phyloP scores from a whole-genome alignment of 2,329 filamentous ascomycete genomes.

The Botryotinia calthae region DNA sequence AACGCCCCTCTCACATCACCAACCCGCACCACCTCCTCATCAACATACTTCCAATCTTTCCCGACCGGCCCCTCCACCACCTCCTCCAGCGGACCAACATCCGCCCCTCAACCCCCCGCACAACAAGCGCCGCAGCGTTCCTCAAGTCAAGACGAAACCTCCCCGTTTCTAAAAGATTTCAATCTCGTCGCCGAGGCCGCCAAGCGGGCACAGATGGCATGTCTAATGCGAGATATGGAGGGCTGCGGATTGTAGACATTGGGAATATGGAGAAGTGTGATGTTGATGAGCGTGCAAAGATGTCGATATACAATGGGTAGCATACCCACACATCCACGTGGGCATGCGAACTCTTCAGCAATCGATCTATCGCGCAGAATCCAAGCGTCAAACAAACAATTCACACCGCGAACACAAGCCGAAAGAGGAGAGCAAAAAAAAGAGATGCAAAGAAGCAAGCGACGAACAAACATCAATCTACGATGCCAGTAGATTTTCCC shows the following conservation, averaged over 20 bases:
- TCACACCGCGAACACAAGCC: background rate
- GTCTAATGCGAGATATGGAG: slow-evolving; percentile 83
- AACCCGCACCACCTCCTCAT: slow-evolving; percentile 37
- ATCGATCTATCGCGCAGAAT: background rate
- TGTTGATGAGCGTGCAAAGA: background rate
- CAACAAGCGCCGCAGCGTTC: slow-evolving; percentile 23
- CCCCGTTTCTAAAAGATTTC: slow-evolving; percentile 73
- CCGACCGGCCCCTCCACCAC: slow-evolving; percentile 23
- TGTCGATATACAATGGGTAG: background rate
- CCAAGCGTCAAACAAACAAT: background rate
- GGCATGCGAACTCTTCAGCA: background rate
- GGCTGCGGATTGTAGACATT: slow-evolving; percentile 36
- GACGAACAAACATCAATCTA: background rate
- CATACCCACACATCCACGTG: background rate
- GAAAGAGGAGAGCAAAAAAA: background rate
- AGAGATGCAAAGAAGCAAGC: background rate
- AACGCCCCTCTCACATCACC: slow-evolving; percentile 17
- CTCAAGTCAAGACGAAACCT: slow-evolving; percentile 48
- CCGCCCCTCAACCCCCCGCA: slow-evolving; percentile 24
- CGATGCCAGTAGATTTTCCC: background rate
- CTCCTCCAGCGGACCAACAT: slow-evolving; percentile 18
- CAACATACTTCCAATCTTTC: slow-evolving; percentile 20
- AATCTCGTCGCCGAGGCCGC: slow-evolving; percentile 88
- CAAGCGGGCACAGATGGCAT: slow-evolving; percentile 86
- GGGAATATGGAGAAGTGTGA: background rate